A percentile compares a stretch with the other conserved stretches of the same genome.
Evolutionary conservation across 2,329 filamentous ascomycete genomes (phyloP).

Genomic region (Ophiostoma montium): DNA sequence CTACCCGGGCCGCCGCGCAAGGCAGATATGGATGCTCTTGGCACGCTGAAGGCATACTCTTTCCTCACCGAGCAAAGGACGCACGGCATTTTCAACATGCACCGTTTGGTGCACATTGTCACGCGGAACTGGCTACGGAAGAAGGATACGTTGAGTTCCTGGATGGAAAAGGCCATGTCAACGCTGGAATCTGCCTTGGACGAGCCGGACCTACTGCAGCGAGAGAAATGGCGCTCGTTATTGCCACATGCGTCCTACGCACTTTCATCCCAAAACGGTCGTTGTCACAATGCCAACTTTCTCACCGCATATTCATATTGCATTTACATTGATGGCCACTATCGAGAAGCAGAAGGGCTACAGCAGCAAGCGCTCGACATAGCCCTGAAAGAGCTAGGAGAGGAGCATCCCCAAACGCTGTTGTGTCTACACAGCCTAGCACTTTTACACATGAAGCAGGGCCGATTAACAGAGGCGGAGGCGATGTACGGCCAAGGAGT

Average conservation of each 20-base stretch:
- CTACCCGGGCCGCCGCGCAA: slow-evolving; percentile 1
- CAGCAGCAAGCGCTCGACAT: neutral
- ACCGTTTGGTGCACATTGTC: slow-evolving; percentile 20
- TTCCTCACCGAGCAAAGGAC: neutral
- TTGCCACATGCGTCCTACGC: slow-evolving; percentile 5
- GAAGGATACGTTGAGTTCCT: neutral
- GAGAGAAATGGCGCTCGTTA: slow-evolving; percentile 3
- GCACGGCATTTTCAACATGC: slow-evolving; percentile 16
- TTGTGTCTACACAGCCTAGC: neutral
- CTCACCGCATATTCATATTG: too few relatives aligned
- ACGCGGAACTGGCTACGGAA: slow-evolving; percentile 18
- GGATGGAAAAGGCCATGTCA: neutral
- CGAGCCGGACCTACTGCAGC: neutral
- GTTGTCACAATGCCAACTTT: too few relatives aligned
- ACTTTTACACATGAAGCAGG: neutral
- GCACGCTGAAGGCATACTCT: neutral
- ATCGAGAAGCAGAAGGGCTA: neutral
- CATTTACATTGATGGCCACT: neutral
- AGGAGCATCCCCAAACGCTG: neutral
- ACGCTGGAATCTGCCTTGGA: neutral
- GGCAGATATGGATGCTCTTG: neutral
- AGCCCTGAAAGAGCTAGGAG: neutral
- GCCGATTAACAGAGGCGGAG: neutral
- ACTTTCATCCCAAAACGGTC: neutral
- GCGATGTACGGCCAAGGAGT: neutral